A percentile compares a stretch with the other conserved stretches of the same genome.
Evolutionary conservation across 2,329 filamentous ascomycete genomes (phyloP).

Genomic region (Calonectria fujianensis): DNA sequence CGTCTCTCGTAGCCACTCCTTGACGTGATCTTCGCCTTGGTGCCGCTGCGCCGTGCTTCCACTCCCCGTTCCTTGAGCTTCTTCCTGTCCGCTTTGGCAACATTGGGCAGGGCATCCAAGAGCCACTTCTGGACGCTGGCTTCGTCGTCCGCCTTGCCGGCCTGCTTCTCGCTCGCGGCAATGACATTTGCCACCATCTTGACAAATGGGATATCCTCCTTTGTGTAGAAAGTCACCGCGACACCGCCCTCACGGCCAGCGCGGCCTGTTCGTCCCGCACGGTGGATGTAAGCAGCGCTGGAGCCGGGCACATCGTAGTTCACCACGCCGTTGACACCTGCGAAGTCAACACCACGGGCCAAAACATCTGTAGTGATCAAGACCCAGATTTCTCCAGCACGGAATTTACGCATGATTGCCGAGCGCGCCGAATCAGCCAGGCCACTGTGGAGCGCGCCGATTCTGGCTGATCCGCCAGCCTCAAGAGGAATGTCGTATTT

Average conservation of each 20-base stretch:
- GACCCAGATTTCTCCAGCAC: constrained; percentile 95
- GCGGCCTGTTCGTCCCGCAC: constrained; percentile 91
- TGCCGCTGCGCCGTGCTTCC: constrained; percentile 75
- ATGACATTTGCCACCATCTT: constrained; percentile 97
- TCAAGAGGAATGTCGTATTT: constrained; percentile 94
- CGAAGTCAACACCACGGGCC: constrained; percentile 94
- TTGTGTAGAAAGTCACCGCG: constrained; percentile 95
- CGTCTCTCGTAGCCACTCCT: constrained; percentile 85
- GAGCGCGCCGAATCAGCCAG: constrained; percentile 85
- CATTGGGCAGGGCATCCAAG: constrained; percentile 88
- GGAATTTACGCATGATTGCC: constrained; percentile 90
- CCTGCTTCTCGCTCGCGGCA: constrained; percentile 84
- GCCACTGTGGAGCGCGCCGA: constrained; percentile 92
- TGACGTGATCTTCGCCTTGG: constrained; percentile 82
- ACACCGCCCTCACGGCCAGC: constrained; percentile 91
- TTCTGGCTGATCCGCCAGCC: constrained; percentile 87
- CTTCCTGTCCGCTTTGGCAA: constrained; percentile 89
- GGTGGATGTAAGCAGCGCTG: constrained; percentile 92
- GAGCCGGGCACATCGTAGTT: constrained; percentile 98
- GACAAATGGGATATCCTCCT: constrained; percentile 92
- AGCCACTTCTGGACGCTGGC: constrained; percentile 88
- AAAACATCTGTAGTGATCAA: constrained; percentile 96
- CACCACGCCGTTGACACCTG: constrained; percentile 94
- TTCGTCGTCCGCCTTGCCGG: constrained; percentile 70
- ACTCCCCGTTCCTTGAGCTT: constrained; percentile 88